Base-by-base conservation (phyloP, 2,329 filamentous ascomycete genomes). In the Talaromyces sp. region DNA sequence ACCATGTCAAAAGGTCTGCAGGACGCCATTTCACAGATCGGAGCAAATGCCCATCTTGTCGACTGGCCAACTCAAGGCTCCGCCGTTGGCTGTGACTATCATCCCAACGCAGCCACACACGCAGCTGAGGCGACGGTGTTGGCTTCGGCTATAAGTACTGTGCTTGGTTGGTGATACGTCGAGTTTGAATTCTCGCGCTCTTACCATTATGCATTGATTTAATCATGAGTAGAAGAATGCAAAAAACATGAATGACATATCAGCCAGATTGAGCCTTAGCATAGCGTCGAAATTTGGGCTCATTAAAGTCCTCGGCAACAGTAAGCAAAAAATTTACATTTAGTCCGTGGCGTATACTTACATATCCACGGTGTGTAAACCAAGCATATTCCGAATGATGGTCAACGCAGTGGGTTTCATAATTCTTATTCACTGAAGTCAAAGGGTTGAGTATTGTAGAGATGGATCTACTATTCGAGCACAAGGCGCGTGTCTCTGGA, bases 21-120 rank as follows among this genome's bases (percentile, higher is more conserved):
- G 41, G 41, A 52, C 33, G 62, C 43, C 3, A 16, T 64, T 9
- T 7, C 16, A 31, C 50, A 64, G 16, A 64, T 64, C 7, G 62
- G 54, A n/a, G 27, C 8, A 37, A 59, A 58, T 35, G 62, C 62
- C 6, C 62, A 64, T 37, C 19, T 64, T 14, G 62, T 64, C 31
- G 62, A 64, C 24, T 64, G 62, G 62, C 62, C 62, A 16, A 50
- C 62, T 41, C 62, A 64, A 16, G 52, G 62, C n/a, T 48, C 62
- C n/a, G 58, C 14, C 4, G 50, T 64, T 31, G 62, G 41, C 9
- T 64, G 62, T 10, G 62, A 64, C 27, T 57, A 59, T 59, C 62
- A 64, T 50, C 62, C 62, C 10, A 64, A 47, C 27, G 62, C 62
- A 59, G 52, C 39, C 2, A 64, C 62, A 5, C 62, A 64, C 13